A percentile compares a stretch with the other conserved stretches of the same genome.
phyloP scores from a whole-genome alignment of 2,329 filamentous ascomycete genomes.

The Ophiognomonia clavigignenti-juglandacearum region DNA sequence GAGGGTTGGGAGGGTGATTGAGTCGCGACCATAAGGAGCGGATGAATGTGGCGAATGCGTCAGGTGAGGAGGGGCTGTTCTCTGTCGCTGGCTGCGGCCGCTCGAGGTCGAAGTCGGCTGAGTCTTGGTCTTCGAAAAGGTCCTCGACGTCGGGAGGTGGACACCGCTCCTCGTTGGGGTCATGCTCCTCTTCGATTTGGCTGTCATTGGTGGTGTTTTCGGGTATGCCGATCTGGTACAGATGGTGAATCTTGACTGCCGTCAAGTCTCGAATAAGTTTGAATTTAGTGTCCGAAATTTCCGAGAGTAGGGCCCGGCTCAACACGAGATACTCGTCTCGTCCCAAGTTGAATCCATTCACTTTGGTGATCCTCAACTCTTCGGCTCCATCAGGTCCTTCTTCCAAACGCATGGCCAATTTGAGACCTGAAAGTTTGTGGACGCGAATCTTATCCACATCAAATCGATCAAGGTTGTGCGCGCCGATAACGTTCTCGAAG shows the following conservation, averaged over 20 bases:
- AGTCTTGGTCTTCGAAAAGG: background rate
- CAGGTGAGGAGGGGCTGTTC: background rate
- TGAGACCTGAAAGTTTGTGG: constrained; percentile 51
- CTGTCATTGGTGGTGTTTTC: constrained; percentile 35
- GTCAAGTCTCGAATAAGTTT: constrained; percentile 66
- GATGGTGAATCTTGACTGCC: constrained; percentile 29
- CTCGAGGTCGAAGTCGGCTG: background rate
- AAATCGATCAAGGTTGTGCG: constrained; percentile 43
- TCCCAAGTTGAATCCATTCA: constrained; percentile 76
- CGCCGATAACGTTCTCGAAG: constrained; percentile 42
- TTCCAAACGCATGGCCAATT: constrained; percentile 65
- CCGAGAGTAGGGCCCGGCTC: constrained; percentile 67
- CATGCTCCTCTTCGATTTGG: constrained; percentile 12
- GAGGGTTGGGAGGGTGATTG: constrained; percentile 16
- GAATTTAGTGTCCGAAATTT: constrained; percentile 79
- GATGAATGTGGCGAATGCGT: constrained; percentile 10
- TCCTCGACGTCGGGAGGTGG: constrained; percentile 18
- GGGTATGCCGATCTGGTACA: constrained; percentile 66
- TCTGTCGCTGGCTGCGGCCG: background rate
- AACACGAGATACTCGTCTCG: constrained; percentile 85
- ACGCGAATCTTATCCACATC: constrained; percentile 41
- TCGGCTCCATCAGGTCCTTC: constrained; percentile 35
- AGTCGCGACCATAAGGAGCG: constrained; percentile 28
- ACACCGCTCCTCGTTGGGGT: constrained; percentile 9
- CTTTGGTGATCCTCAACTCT: constrained; percentile 68